A percentile compares a stretch with the other conserved stretches of the same genome.
Evolutionary conservation across 2,329 filamentous ascomycete species (phyloP).

Genomic region (Trichoderma aggressivum): DNA sequence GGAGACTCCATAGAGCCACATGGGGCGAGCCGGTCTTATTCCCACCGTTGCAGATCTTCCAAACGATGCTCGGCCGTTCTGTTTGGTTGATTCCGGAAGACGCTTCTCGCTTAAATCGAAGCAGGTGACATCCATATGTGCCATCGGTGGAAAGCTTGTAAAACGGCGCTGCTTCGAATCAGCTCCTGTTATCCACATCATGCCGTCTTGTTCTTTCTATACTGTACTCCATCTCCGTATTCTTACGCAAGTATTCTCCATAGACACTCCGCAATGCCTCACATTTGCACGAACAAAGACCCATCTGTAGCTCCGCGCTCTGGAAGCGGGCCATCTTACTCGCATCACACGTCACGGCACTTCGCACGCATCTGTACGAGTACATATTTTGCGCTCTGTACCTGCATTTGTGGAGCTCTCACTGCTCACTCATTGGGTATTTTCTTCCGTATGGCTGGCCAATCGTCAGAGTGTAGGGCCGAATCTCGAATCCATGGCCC

Average conservation of each 20-base stretch:
- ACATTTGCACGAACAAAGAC: neutral
- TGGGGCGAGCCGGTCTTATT: neutral
- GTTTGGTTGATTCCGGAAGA: neutral
- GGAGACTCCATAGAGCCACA: neutral
- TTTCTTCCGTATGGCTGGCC: neutral
- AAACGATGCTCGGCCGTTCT: neutral
- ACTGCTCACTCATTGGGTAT: neutral
- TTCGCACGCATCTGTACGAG: neutral
- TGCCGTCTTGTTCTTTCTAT: neutral
- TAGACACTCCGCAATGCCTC: neutral
- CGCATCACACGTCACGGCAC: neutral
- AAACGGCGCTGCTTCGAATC: neutral
- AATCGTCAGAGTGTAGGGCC: neutral
- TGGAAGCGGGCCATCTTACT: conserved; percentile 5
- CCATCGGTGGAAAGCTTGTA: neutral
- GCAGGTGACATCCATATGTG: neutral
- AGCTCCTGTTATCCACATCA: neutral
- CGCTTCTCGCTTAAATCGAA: neutral
- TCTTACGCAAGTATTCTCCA: neutral
- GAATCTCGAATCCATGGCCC: neutral
- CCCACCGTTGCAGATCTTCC: neutral
- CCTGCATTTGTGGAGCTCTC: conserved; percentile 15
- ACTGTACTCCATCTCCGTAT: neutral
- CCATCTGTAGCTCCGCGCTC: neutral
- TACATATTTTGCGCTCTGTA: conserved; percentile 8